Evolutionary conservation across 2,329 filamentous ascomycete species (phyloP), one percentile per base, ranked within the genome.

Genomic region (Colletotrichum australisinense): DNA sequence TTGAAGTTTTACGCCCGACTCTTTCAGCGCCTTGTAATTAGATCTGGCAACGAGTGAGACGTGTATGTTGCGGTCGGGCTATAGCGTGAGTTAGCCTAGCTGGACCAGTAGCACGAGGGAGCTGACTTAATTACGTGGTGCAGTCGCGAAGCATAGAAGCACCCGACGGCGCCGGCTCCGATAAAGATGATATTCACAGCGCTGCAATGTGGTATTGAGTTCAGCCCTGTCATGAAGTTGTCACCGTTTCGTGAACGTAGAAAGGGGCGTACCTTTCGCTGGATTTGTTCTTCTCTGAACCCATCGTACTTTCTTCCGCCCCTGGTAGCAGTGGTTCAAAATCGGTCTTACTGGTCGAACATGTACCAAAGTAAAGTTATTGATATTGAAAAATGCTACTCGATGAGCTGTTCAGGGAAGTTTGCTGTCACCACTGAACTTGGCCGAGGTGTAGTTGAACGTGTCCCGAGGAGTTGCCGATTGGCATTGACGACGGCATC

Each of bases 11-110:
- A 95, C 92, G 59, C 93, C 93, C 28, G 87, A 83, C 11, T 84
- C 81, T 66, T 87, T 86, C 58, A 95, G 91, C 42, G 88, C 89
- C 28, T 85, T 81, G 85, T 93, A 94, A 84, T 95, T 95, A 53
- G 93, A 94, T 62, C 93, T 89, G 75, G 93, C 94, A 67, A 94
- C 90, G 57, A 94, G 89, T 5, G 93, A 94, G 63, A 93, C 90
- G 70, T 88, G 84, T 53, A 91, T 84, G 68, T 88, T 86, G 69
- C 85, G 81, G 16, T 80, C 78, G 9, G 87, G 87, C 87, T 89
- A 71, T 24, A 52, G 2, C 78, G 76, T 30, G 28, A 35, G 65
- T 78, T 46, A 78, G 66, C 57, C 56, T 11, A 14, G 49, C 30
- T 2, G 38, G 22, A 26, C 6, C 67, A 63, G 56, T 76, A 63